These are phyloP conservation scores for Talaromyces ruber DNA, from an alignment of 495 filamentous ascomycete genomes.

Conservation along the genomic window DNA sequence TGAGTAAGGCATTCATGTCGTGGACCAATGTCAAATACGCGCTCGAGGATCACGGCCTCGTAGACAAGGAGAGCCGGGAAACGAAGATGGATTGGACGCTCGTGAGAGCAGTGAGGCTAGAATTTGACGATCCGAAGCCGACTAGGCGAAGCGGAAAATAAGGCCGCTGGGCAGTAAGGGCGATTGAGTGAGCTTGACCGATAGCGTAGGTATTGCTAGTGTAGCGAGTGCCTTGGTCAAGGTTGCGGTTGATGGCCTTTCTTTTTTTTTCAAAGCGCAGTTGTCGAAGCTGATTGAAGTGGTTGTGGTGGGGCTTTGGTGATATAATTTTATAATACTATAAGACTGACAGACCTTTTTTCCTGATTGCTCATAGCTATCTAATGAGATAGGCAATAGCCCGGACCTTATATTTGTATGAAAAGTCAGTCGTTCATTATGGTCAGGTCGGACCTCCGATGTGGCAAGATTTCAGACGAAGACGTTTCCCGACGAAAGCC, in stretches of 20 bases:
- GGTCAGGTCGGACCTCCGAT: too few relatives aligned
- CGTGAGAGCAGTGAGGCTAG: conserved; percentile 29
- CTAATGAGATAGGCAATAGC: background rate
- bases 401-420: too few relatives aligned
- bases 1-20: conserved; percentile 28
- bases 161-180: conserved; percentile 19
- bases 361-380: background rate
- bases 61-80: conserved; percentile 28
- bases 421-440: too few relatives aligned
- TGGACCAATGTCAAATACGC: conserved; percentile 37
- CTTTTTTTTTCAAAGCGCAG: conserved; percentile 14
- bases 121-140: conserved; percentile 19
- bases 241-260: conserved; percentile 15
- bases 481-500: too few relatives aligned
- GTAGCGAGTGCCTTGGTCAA: conserved; percentile 20
- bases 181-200: conserved; percentile 17
- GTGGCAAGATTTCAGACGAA: too few relatives aligned
- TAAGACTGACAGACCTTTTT: background rate
- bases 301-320: conserved; percentile 11
- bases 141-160: conserved; percentile 16
- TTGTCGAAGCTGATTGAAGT: conserved; percentile 13
- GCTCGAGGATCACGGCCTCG: conserved; percentile 34
- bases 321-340: conserved; percentile 8
- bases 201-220: conserved; percentile 17
- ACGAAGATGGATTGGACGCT: conserved; percentile 33